Evolutionary conservation across 352 stramenopile genomes (phyloP).

Genomic region (Thalassiosira mediterranea): DNA sequence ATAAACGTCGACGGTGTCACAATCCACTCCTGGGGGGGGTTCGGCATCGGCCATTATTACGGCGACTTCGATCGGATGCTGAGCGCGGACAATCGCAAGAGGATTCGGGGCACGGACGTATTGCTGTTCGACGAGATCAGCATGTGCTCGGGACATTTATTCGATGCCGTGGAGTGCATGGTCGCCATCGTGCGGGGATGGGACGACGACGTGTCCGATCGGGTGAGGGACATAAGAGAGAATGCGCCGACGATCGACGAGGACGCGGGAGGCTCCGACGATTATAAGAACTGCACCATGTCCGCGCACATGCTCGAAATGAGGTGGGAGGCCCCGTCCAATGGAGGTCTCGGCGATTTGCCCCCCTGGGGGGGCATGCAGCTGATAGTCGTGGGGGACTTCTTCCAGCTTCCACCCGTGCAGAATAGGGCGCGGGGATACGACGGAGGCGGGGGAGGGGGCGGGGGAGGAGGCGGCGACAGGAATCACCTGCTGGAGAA

Average conservation of each 20-base stretch:
- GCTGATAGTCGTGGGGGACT: conserved; percentile 94
- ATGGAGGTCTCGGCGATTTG: conserved; percentile 41
- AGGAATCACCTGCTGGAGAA: conserved; percentile 30
- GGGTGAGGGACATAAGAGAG: conserved; percentile 43
- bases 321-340: conserved; percentile 34
- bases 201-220: conserved; percentile 34
- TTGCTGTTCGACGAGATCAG: conserved; percentile 94
- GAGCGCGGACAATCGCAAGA: conserved; percentile 17
- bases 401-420: conserved; percentile 94
- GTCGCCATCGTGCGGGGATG: conserved; percentile 83
- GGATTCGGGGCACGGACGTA: conserved; percentile 39
- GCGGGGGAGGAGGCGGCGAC: conserved; percentile 4
- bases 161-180: conserved; percentile 78
- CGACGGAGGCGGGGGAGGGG: conserved; percentile 14
- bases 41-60: conserved; percentile 75
- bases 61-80: conserved; percentile 60
- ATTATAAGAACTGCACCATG: conserved; percentile 17
- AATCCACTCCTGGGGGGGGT: conserved; percentile 90
- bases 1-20: conserved; percentile 87
- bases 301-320: conserved; percentile 40
- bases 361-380: conserved; percentile 91
- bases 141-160: conserved; percentile 85
- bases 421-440: conserved; percentile 27
- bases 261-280: neutral
- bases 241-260: neutral